Conservation (phyloP, 1,139 yeast genomes). For the Fermentozyma sake region DNA sequence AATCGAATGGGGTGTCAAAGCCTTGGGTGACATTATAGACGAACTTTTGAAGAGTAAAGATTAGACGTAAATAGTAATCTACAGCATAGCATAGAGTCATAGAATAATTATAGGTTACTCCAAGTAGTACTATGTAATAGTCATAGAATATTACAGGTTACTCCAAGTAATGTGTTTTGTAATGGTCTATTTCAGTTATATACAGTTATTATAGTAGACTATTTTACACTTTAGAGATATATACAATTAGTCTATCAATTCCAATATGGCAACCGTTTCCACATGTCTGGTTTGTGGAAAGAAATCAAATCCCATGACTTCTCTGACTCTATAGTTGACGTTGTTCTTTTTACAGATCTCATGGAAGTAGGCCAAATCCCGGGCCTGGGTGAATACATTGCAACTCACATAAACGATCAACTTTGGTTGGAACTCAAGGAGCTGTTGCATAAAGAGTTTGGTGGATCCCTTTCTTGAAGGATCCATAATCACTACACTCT, state of each 20-base stretch:
- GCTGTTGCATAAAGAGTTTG: conserved; percentile 28
- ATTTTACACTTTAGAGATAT: conserved; percentile 2
- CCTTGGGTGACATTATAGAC: conserved; percentile 50
- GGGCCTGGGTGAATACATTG: conserved; percentile 45
- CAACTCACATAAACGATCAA: conserved; percentile 41
- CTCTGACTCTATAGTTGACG: conserved; percentile 23
- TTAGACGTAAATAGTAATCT: conserved; percentile 3
- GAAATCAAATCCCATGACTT: conserved; percentile 41
- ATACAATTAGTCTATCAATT: conserved; percentile 11
- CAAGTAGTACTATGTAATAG: too few species aligned
- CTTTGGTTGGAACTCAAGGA: conserved; percentile 34
- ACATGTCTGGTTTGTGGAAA: conserved; percentile 49
- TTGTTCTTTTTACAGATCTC: conserved; percentile 15
- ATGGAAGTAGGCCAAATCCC: conserved; percentile 33
- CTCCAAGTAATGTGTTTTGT: too few species aligned
- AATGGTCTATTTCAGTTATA: too few species aligned
- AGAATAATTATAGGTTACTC: too few species aligned
- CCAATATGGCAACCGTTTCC: conserved; percentile 39
- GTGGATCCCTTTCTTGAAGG: conserved; percentile 45
- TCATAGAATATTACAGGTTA: too few species aligned
- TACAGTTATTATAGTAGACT: conserved; percentile 1
- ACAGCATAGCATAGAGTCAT: background rate
- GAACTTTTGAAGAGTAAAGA: conserved; percentile 31
- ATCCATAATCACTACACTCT: conserved; percentile 40
- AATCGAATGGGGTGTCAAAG: conserved; percentile 66